A percentile compares a stretch with the other conserved stretches of the same genome.
Evolutionary conservation across 768 basidiomycete species (phyloP).

Genomic region (Amanita pseudoporphyria): DNA sequence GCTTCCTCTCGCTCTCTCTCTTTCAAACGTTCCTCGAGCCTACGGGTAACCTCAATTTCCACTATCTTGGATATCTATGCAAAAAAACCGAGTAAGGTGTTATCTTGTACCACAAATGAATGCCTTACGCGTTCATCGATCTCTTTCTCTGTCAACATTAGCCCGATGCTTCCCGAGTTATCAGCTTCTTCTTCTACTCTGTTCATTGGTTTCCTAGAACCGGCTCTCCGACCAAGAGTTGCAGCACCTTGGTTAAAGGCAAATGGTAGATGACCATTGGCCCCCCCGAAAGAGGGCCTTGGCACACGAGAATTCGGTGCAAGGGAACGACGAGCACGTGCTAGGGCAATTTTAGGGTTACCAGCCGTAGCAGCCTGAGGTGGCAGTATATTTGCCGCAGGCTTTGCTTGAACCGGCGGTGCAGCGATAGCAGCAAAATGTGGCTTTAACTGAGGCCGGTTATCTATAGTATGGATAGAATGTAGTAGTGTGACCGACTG

Average conservation of each 20-base stretch:
- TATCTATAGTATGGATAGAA: constrained; percentile 30
- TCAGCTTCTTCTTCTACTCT: constrained; percentile 19
- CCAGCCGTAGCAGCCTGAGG: constrained; percentile 25
- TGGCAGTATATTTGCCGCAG: constrained; percentile 38
- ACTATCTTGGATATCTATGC: constrained; percentile 62
- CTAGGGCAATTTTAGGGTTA: constrained; percentile 8
- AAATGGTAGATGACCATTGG: constrained; percentile 28
- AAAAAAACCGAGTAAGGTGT: not conserved
- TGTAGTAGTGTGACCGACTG: not conserved
- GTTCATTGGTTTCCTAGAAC: not conserved
- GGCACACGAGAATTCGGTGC: constrained; percentile 28
- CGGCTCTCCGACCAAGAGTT: not conserved
- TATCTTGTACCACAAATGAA: not conserved
- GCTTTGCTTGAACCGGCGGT: constrained; percentile 33
- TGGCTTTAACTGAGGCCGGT: constrained; percentile 44
- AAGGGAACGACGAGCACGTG: constrained; percentile 25
- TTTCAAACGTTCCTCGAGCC: constrained; percentile 43
- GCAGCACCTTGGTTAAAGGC: constrained; percentile 19
- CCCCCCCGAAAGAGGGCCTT: constrained; percentile 25
- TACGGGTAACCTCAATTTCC: constrained; percentile 62
- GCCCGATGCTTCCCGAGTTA: constrained; percentile 24
- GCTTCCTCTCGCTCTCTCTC: constrained; percentile 28
- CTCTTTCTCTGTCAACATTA: constrained; percentile 54
- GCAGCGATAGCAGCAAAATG: constrained; percentile 54
- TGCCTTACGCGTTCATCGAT: constrained; percentile 61